Conservation (phyloP, 129 eudicot species). For the Centrapalus pauciflorus region DNA sequence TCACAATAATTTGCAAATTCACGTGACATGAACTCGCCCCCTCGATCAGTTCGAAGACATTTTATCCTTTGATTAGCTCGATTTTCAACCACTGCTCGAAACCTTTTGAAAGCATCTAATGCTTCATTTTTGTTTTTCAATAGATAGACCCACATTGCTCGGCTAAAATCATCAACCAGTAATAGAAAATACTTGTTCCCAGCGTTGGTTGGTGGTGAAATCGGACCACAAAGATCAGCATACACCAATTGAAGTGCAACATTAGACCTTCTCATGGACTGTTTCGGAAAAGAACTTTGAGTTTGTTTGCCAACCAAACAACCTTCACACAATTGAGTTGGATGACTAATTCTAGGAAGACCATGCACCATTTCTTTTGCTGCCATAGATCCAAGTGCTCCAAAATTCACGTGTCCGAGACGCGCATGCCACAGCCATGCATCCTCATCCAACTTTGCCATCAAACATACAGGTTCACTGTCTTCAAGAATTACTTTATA, state of each 20-base stretch:
- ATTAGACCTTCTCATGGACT: no score
- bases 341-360: no score
- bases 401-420: not conserved
- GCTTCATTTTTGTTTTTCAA: not conserved
- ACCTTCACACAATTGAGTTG: not conserved
- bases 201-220: not conserved
- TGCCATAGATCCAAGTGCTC: not conserved
- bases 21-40: not conserved
- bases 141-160: not conserved
- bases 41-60: not conserved
- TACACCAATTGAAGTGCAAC: no score
- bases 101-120: not conserved
- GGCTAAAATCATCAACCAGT: not conserved
- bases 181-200: no score
- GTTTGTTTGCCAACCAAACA: not conserved
- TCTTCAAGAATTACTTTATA: not conserved
- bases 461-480: not conserved
- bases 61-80: not conserved
- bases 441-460: not conserved
- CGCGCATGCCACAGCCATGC: not conserved
- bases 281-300: not conserved
- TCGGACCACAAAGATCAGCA: no score
- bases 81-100: not conserved
- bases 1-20: not conserved
- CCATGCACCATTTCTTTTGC: not conserved